These are phyloP conservation scores for Russula sp. DNA, from an alignment of 768 basidiomycete genomes.

Conservation along the genomic window DNA sequence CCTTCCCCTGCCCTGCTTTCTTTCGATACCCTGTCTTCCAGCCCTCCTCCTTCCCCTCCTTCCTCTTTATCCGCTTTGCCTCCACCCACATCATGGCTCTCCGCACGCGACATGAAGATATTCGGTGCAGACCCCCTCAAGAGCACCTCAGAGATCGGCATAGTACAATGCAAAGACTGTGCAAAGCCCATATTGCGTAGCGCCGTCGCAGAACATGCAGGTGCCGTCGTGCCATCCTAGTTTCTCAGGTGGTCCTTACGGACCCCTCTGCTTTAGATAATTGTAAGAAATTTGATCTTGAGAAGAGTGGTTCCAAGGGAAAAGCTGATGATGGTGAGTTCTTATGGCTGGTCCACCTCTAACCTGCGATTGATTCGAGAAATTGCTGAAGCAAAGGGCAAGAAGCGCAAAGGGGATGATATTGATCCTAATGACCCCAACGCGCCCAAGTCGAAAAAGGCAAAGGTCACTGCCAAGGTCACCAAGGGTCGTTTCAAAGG, in stretches of 20 bases:
- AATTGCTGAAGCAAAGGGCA: slow-evolving; percentile 43
- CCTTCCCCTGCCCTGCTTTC: slow-evolving; percentile 44
- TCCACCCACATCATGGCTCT: slow-evolving; percentile 80
- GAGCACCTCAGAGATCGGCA: slow-evolving; percentile 48
- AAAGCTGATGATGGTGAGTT: slow-evolving; percentile 41
- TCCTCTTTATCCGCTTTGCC: slow-evolving; percentile 32
- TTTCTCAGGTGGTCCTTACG: neutral
- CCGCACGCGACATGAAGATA: slow-evolving; percentile 80
- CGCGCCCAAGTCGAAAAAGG: slow-evolving; percentile 70
- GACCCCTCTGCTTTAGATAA: slow-evolving; percentile 34
- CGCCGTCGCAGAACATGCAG: slow-evolving; percentile 65
- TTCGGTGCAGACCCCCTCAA: slow-evolving; percentile 70
- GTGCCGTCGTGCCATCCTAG: slow-evolving; percentile 35
- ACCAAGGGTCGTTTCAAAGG: slow-evolving; percentile 77
- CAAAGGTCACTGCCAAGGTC: slow-evolving; percentile 57
- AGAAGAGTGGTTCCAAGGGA: slow-evolving; percentile 50
- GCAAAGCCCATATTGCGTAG: slow-evolving; percentile 73
- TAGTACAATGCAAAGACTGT: slow-evolving; percentile 75
- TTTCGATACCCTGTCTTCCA: slow-evolving; percentile 42
- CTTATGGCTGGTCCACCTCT: neutral
- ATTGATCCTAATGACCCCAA: slow-evolving; percentile 55
- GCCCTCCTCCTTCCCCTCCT: slow-evolving; percentile 29
- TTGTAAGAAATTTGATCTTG: slow-evolving; percentile 53
- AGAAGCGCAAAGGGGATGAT: slow-evolving; percentile 79
- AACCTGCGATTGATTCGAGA: neutral